Evolutionary conservation across 257 asterid species (phyloP).

Genomic region (Asclepias syriaca): DNA sequence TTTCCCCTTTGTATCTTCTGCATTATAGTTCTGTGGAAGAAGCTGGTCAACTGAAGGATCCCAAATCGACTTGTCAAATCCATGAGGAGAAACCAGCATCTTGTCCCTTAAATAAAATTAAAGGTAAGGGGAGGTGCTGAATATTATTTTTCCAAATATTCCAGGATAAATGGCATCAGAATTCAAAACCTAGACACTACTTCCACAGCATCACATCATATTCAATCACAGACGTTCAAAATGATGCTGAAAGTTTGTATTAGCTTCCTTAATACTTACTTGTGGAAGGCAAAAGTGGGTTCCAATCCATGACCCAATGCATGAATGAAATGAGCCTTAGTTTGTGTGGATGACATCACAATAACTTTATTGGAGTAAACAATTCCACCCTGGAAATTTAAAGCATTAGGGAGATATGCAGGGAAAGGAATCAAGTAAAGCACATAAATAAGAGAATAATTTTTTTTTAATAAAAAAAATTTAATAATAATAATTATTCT

Average conservation of each 20-base stretch:
- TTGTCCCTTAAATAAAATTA: slow-evolving; percentile 51
- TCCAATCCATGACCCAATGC: slow-evolving; percentile 55
- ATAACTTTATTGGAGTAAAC: slow-evolving; percentile 74
- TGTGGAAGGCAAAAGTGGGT: slow-evolving; percentile 56
- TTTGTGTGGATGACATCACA: slow-evolving; percentile 47
- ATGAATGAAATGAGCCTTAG: slow-evolving; percentile 43
- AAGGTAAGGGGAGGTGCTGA: slow-evolving; percentile 16
- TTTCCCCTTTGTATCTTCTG: slow-evolving; percentile 62
- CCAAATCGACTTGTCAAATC: slow-evolving; percentile 62
- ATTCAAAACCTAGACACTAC: neutral
- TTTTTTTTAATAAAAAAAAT: neutral
- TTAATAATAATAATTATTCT: no score
- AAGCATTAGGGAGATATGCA: slow-evolving; percentile 9
- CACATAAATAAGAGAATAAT: neutral
- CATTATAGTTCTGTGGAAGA: slow-evolving; percentile 55
- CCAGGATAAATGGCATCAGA: neutral
- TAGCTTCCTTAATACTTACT: slow-evolving; percentile 33
- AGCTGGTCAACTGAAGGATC: slow-evolving; percentile 60
- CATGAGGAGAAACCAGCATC: slow-evolving; percentile 58
- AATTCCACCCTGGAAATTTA: slow-evolving; percentile 62
- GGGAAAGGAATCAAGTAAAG: neutral
- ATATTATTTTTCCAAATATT: neutral
- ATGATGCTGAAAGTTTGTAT: neutral
- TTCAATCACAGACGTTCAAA: neutral
- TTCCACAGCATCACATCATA: neutral